Percentiles rank a stretch among this genome's conserved stretches.
phyloP scores from a whole-genome alignment of 2,329 filamentous ascomycete species.

The Fusarium albidum region DNA sequence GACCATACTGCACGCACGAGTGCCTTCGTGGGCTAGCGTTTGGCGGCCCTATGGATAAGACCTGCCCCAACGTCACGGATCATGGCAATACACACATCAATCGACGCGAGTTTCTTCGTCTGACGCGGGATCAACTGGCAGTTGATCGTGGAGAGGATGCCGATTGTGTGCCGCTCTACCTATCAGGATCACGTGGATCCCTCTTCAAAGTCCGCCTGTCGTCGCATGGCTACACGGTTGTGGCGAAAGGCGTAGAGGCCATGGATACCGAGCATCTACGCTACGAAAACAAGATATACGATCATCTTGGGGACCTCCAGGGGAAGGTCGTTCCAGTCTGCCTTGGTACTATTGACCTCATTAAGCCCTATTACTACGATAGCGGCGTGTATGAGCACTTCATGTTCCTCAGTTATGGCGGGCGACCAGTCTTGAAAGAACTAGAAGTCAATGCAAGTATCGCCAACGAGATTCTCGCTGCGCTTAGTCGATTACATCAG shows the following conservation, averaged over 20 bases:
- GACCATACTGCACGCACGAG: slow-evolving; percentile 40
- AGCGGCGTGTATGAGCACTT: slow-evolving; percentile 42
- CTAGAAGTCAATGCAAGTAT: neutral
- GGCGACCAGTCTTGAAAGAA: slow-evolving; percentile 10
- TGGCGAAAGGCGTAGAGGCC: slow-evolving; percentile 49
- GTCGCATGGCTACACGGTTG: slow-evolving; percentile 47
- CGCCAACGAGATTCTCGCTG: neutral
- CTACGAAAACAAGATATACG: slow-evolving; percentile 45
- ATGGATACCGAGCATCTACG: slow-evolving; percentile 31
- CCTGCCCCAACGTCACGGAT: slow-evolving; percentile 40
- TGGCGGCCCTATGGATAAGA: slow-evolving; percentile 35
- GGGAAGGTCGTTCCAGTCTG: slow-evolving; percentile 47
- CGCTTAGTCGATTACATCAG: slow-evolving; percentile 22
- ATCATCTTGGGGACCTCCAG: slow-evolving; percentile 41
- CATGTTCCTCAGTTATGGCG: slow-evolving; percentile 45
- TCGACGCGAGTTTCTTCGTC: slow-evolving; percentile 37
- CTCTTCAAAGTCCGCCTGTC: slow-evolving; percentile 50
- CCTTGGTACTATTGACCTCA: slow-evolving; percentile 42
- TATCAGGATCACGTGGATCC: slow-evolving; percentile 40
- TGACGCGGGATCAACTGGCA: slow-evolving; percentile 41
- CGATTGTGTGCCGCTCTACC: slow-evolving; percentile 41
- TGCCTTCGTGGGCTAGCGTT: slow-evolving; percentile 40
- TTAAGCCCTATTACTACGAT: slow-evolving; percentile 44
- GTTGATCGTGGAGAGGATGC: slow-evolving; percentile 42
- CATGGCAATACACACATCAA: slow-evolving; percentile 34